Evolutionary conservation across 2,329 filamentous ascomycete species (phyloP), one percentile per base, ranked within the genome.

Genomic region (Alternaria dauci): DNA sequence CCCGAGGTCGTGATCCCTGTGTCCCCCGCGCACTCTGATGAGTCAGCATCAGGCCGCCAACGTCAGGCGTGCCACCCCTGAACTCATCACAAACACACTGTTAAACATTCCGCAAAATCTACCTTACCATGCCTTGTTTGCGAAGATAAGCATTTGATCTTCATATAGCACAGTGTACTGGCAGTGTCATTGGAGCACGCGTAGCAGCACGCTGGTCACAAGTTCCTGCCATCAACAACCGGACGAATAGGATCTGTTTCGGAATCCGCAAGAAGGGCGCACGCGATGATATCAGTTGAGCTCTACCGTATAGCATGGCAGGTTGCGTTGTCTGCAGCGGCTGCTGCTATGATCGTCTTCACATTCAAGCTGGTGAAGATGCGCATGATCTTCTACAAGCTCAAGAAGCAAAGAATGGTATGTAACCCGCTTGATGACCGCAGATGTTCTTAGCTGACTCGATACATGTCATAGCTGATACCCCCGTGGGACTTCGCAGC

Each of bases 391-490:
- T 63, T 61, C 44, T 39, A 58, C 50, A 54, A 38, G 43, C 46
- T 63, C 39, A 60, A 58, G 39, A 61, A 60, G 25, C 58, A 63
- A 50, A 53, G 55, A n/a, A 16, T 65, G 23, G 61, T 61, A 63
- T 11, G 54, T 28, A 26, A 4, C 11, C 16, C n/a, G 7, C 5
- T 3, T 3, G 32, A 34, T 5, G 11, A 16, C 5, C 6, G 4
- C 11, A 5, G 14, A 4, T 14, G 0, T 34, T 16, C 6, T 12
- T 14, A 16, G 14, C 32, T 34, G 32, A 34, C 32, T 1, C 32
- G 36, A 38, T 18, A 16, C 1, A 4, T 4, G 0, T n/a, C 16
- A 12, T 36, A 65, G 65, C 66, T 64, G 5, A 60, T 69, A 48
- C 66, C 64, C 1, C 14, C 34, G 48, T 69, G 66, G 66, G 39